Conservation (phyloP, 805 yeast genomes). For the Nakazawaea ernobii region DNA sequence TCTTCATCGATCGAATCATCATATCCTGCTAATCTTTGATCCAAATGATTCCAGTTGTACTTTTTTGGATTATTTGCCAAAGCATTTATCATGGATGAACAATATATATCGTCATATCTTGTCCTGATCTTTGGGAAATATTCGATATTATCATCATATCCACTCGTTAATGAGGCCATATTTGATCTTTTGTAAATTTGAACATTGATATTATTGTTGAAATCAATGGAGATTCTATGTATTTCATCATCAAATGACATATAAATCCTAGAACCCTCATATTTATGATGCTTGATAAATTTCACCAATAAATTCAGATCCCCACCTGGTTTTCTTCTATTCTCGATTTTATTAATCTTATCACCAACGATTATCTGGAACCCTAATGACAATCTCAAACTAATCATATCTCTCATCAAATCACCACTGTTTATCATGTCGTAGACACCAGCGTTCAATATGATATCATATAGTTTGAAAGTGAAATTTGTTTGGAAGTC, state of each 20-base stretch:
- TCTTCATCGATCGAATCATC: conserved; percentile 63
- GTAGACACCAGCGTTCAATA: conserved; percentile 51
- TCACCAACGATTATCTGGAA: conserved; percentile 85
- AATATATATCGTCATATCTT: conserved; percentile 64
- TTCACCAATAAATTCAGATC: conserved; percentile 53
- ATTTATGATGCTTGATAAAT: conserved; percentile 38
- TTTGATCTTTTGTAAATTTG: conserved; percentile 56
- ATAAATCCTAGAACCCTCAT: conserved; percentile 60
- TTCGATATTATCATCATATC: conserved; percentile 14
- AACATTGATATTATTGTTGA: conserved; percentile 67
- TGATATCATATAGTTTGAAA: conserved; percentile 77
- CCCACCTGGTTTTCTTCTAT: conserved; percentile 49
- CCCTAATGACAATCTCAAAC: conserved; percentile 75
- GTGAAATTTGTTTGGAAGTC: conserved; percentile 72
- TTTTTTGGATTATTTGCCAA: conserved; percentile 44
- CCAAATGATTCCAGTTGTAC: conserved; percentile 87
- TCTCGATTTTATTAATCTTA: conserved; percentile 59
- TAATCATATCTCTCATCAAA: conserved; percentile 81
- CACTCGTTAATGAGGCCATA: conserved; percentile 20
- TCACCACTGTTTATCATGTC: conserved; percentile 49
- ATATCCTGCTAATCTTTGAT: conserved; percentile 88
- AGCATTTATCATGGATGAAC: conserved; percentile 51
- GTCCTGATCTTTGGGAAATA: conserved; percentile 65
- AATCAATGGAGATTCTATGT: conserved; percentile 75
- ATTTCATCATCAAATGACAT: conserved; percentile 77